Evolutionary conservation across 331 rosid genomes (phyloP).

Genomic region (Saraca asoca): DNA sequence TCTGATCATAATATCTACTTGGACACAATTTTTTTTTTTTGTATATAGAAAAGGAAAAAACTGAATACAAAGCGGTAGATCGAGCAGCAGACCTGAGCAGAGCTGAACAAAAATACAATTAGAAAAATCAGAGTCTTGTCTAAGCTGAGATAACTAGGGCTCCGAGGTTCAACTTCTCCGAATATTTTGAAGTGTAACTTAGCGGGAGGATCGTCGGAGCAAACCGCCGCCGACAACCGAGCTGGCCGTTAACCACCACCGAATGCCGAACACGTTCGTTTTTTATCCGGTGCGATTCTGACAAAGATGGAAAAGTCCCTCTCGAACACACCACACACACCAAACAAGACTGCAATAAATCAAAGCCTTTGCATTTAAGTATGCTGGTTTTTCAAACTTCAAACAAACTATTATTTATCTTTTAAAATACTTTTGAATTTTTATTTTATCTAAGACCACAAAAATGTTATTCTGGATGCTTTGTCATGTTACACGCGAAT

Average conservation of each 20-base stretch:
- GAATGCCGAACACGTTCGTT: constrained; percentile 1
- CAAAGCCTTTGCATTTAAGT: neutral
- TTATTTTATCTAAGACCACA: too few relatives aligned
- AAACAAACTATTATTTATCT: neutral
- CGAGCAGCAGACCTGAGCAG: neutral
- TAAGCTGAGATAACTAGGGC: constrained; percentile 26
- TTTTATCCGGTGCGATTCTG: neutral
- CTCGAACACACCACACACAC: neutral
- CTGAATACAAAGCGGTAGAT: neutral
- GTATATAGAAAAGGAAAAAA: neutral
- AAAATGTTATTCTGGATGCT: too few relatives aligned
- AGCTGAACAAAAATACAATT: neutral
- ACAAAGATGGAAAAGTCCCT: neutral
- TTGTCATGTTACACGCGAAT: too few relatives aligned
- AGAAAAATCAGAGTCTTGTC: neutral
- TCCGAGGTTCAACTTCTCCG: neutral
- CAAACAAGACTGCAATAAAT: constrained; percentile 12
- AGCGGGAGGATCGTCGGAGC: constrained; percentile 19
- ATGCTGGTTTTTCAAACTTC: constrained; percentile 26
- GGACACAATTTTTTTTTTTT: too few relatives aligned
- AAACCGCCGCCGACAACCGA: neutral
- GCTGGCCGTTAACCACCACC: constrained; percentile 11
- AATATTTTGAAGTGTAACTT: neutral
- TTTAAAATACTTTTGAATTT: too few relatives aligned
- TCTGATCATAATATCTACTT: neutral